phyloP scores from a whole-genome alignment of 495 filamentous ascomycete species.

The Chaetomium cochliodes region DNA sequence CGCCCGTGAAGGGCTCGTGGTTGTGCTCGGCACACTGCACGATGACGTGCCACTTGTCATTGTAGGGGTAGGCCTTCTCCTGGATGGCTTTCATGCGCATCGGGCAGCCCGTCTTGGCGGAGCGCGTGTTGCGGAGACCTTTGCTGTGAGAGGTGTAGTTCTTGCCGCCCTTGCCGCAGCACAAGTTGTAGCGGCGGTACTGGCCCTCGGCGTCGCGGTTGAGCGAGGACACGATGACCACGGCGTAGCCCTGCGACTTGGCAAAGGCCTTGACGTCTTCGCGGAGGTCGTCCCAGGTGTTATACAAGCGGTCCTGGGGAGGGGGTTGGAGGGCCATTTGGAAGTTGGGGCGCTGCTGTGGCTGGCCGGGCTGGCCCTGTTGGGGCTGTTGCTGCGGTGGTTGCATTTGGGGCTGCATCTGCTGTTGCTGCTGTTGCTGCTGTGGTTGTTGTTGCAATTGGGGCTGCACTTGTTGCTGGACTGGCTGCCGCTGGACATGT shows the following conservation, averaged over 20 bases:
- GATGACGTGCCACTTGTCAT: slow-evolving; percentile 41
- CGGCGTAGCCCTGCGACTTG: slow-evolving; percentile 37
- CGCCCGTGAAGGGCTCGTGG: slow-evolving; percentile 40
- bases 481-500: slow-evolving; percentile 2
- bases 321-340: slow-evolving; percentile 38
- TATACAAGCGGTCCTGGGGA: slow-evolving; percentile 38
- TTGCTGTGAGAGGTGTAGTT: slow-evolving; percentile 36
- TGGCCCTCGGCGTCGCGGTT: slow-evolving; percentile 37
- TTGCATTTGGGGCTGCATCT: slow-evolving; percentile 10
- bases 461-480: not conserved
- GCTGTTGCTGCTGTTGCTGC: slow-evolving; percentile 21
- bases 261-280: slow-evolving; percentile 35
- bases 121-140: slow-evolving; percentile 32
- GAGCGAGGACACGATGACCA: slow-evolving; percentile 36
- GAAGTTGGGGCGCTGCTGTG: slow-evolving; percentile 33
- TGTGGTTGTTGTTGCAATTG: slow-evolving; percentile 11
- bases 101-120: slow-evolving; percentile 39
- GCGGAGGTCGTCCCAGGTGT: slow-evolving; percentile 30
- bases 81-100: slow-evolving; percentile 40
- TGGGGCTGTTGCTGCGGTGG: slow-evolving; percentile 20
- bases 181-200: slow-evolving; percentile 41
- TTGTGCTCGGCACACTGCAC: slow-evolving; percentile 41
- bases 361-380: slow-evolving; percentile 5
- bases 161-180: slow-evolving; percentile 41
- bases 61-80: slow-evolving; percentile 37